phyloP scores from a whole-genome alignment of 495 filamentous ascomycete species.

The Tuber melanosporum region DNA sequence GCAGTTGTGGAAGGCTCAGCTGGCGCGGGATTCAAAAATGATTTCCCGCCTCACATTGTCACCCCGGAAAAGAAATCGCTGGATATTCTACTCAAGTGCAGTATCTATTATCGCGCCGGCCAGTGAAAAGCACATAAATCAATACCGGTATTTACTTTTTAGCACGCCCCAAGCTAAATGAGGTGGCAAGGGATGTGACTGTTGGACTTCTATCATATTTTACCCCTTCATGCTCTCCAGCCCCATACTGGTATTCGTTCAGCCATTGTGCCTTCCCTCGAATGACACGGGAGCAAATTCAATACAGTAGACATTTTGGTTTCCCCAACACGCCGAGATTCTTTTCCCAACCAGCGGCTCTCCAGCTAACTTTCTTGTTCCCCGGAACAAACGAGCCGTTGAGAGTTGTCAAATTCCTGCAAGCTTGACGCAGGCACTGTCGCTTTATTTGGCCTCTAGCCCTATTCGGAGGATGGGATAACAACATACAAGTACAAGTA shows the following conservation, averaged over 20 bases:
- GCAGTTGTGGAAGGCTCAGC: neutral
- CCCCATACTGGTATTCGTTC: neutral
- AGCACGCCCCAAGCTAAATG: neutral
- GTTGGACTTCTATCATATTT: neutral
- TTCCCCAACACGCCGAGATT: constrained; percentile 7
- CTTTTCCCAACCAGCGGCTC: neutral
- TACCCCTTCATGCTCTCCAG: neutral
- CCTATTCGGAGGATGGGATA: constrained; percentile 3
- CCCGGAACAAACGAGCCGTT: neutral
- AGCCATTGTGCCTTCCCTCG: neutral
- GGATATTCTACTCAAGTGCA: neutral
- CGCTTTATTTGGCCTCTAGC: constrained; percentile 14
- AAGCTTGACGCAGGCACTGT: constrained; percentile 25
- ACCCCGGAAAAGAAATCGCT: constrained; percentile 1
- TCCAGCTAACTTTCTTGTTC: constrained; percentile 4
- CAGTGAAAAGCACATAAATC: constrained; percentile 2
- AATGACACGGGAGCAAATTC: neutral
- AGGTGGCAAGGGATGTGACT: neutral
- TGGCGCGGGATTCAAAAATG: neutral
- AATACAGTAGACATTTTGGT: neutral
- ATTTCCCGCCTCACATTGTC: constrained; percentile 8
- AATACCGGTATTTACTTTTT: neutral
- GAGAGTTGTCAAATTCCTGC: constrained; percentile 11
- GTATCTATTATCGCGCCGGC: neutral
- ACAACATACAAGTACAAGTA: constrained; percentile 9